These are phyloP conservation scores for Amanita jacksonii DNA, from an alignment of 768 basidiomycete species.

Conservation along the genomic window DNA sequence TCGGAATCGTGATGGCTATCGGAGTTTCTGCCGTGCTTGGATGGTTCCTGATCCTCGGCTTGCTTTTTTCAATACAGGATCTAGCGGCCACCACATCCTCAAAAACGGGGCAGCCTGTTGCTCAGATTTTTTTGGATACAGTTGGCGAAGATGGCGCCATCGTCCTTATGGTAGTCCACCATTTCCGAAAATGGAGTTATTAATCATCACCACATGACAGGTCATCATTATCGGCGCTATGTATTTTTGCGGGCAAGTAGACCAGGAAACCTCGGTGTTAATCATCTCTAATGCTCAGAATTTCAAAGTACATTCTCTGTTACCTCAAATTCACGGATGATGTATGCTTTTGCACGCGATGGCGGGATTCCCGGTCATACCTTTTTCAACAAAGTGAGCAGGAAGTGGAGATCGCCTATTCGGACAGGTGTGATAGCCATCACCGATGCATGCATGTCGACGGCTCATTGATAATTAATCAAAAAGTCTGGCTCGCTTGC, in stretches of 20 bases:
- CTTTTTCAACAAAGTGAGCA: conserved; percentile 58
- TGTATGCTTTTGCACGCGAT: conserved; percentile 74
- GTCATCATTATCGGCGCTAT: conserved; percentile 62
- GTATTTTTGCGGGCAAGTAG: conserved; percentile 59
- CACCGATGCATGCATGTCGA: conserved; percentile 1
- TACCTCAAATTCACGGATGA: conserved; percentile 75
- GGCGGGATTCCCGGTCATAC: conserved; percentile 60
- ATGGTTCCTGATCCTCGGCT: conserved; percentile 63
- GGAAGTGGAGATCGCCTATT: conserved; percentile 50
- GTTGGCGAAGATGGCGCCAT: conserved; percentile 69
- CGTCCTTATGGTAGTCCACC: conserved; percentile 59
- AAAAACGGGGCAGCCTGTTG: conserved; percentile 57
- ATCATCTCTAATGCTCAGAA: not conserved
- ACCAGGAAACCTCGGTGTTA: not conserved
- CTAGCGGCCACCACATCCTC: conserved; percentile 43
- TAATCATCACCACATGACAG: too few species aligned
- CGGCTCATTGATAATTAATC: conserved; percentile 13
- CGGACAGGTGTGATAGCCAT: conserved; percentile 48
- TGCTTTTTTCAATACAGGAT: conserved; percentile 74
- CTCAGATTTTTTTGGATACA: conserved; percentile 71
- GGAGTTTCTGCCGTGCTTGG: conserved; percentile 65
- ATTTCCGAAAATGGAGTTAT: too few species aligned
- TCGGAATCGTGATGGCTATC: conserved; percentile 64
- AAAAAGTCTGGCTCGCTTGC: conserved; percentile 72
- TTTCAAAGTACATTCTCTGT: conserved; percentile 57